Percentiles rank a stretch among this genome's conserved stretches.
phyloP scores from a whole-genome alignment of 192 early-diverging fungal species.

The Phycomyces nitens region DNA sequence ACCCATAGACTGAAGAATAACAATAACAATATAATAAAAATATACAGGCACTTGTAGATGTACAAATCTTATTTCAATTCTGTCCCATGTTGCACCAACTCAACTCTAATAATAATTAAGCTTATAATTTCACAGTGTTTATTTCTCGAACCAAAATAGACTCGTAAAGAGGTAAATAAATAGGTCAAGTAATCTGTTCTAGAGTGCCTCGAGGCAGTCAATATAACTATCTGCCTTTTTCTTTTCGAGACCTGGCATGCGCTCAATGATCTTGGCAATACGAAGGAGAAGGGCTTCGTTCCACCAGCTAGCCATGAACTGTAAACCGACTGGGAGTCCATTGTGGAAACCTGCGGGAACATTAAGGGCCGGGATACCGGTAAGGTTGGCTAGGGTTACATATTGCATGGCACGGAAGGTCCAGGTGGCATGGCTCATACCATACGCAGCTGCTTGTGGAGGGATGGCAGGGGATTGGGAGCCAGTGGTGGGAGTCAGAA shows the following conservation, averaged over 20 bases:
- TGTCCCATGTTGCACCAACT: too few species aligned
- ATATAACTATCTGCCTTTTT: neutral
- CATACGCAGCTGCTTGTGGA: slow-evolving; percentile 37
- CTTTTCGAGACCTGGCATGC: slow-evolving; percentile 33
- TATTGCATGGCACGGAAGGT: slow-evolving; percentile 56
- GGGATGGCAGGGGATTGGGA: slow-evolving; percentile 55
- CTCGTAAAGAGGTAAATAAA: too few species aligned
- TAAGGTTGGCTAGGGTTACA: slow-evolving; percentile 58
- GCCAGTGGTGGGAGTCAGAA: slow-evolving; percentile 59
- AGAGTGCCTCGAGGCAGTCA: too few species aligned
- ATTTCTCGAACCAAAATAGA: too few species aligned
- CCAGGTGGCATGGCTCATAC: slow-evolving; percentile 51
- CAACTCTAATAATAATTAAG: too few species aligned
- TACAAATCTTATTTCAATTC: too few species aligned
- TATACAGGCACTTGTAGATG: neutral
- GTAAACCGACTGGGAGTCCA: slow-evolving; percentile 61
- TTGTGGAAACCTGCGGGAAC: slow-evolving; percentile 58
- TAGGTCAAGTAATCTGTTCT: too few species aligned
- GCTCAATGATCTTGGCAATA: slow-evolving; percentile 54
- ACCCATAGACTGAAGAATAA: too few species aligned
- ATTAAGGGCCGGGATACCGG: slow-evolving; percentile 61
- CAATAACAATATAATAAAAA: slow-evolving; percentile 13
- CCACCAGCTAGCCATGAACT: slow-evolving; percentile 69
- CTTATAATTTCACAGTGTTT: too few species aligned
- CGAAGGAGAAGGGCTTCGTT: slow-evolving; percentile 60